Evolutionary conservation across 1,139 yeast species (phyloP).

Genomic region (Ashbya aceris): DNA sequence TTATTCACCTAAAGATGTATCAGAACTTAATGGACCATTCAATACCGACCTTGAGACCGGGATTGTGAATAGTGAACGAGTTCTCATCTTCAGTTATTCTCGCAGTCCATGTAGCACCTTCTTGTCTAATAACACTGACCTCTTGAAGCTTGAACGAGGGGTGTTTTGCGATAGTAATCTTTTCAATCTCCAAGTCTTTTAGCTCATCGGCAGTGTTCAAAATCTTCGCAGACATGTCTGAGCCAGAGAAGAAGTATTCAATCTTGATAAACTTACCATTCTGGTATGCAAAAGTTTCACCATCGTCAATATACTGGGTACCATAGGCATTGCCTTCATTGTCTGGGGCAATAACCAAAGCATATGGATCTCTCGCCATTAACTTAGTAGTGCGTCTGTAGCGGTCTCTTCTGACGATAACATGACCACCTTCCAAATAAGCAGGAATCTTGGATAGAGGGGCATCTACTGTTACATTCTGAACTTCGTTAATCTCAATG

Average conservation of each 20-base stretch:
- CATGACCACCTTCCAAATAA: constrained; percentile 67
- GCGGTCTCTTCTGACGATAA: constrained; percentile 59
- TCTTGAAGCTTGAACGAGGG: constrained; percentile 10
- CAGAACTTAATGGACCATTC: constrained; percentile 39
- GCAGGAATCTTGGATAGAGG: constrained; percentile 62
- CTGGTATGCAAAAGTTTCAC: constrained; percentile 56
- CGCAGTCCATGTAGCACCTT: constrained; percentile 32
- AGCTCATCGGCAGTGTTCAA: constrained; percentile 17
- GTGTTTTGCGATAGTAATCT: constrained; percentile 46
- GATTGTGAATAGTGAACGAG: constrained; percentile 41
- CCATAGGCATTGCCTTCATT: constrained; percentile 44
- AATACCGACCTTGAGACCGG: constrained; percentile 40
- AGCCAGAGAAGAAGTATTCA: constrained; percentile 30
- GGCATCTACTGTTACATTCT: constrained; percentile 33
- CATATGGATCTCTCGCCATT: constrained; percentile 78
- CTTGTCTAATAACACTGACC: constrained; percentile 32
- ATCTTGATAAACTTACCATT: constrained; percentile 41
- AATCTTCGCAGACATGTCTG: constrained; percentile 25
- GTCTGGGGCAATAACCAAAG: constrained; percentile 57
- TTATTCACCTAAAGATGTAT: too few relatives aligned
- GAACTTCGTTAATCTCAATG: constrained; percentile 32
- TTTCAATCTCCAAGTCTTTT: constrained; percentile 40
- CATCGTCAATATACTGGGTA: constrained; percentile 74
- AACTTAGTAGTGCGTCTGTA: constrained; percentile 70
- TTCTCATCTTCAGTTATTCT: constrained; percentile 22